Conservation (phyloP, 768 basidiomycete genomes). For the Tylopilus rubrobrunneus region DNA sequence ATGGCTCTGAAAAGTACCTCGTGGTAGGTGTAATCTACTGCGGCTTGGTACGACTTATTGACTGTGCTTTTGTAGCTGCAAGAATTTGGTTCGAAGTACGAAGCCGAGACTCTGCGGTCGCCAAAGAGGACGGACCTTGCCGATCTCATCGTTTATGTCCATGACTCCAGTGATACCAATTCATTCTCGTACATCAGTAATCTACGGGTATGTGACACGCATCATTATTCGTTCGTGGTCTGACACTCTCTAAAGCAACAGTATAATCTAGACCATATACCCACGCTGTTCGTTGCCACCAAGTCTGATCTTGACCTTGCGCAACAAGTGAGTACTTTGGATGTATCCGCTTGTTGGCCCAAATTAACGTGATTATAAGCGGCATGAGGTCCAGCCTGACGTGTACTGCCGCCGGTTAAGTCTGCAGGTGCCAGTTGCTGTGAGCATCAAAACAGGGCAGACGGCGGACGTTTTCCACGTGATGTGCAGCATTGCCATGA, state of each 20-base stretch:
- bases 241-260: constrained; percentile 70
- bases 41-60: constrained; percentile 33
- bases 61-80: constrained; percentile 60
- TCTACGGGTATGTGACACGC: constrained; percentile 61
- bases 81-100: constrained; percentile 96
- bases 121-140: constrained; percentile 88
- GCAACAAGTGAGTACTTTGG: constrained; percentile 60
- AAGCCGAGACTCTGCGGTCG: constrained; percentile 84
- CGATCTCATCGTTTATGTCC: constrained; percentile 93
- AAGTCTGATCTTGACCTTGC: constrained; percentile 98
- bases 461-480: constrained; percentile 85
- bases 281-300: constrained; percentile 96
- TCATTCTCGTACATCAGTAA: constrained; percentile 99
- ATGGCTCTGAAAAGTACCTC: constrained; percentile 93
- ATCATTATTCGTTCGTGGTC: constrained; percentile 1
- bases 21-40: constrained; percentile 58
- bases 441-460: constrained; percentile 84
- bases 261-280: constrained; percentile 92
- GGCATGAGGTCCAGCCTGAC: constrained; percentile 98
- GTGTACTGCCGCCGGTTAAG: constrained; percentile 89
- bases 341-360: neutral
- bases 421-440: constrained; percentile 91
- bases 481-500: constrained; percentile 80
- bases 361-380: constrained; percentile 38
- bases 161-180: constrained; percentile 98